Evolutionary conservation across 2,329 filamentous ascomycete species (phyloP).

Genomic region (Cryphonectria carpinicola): DNA sequence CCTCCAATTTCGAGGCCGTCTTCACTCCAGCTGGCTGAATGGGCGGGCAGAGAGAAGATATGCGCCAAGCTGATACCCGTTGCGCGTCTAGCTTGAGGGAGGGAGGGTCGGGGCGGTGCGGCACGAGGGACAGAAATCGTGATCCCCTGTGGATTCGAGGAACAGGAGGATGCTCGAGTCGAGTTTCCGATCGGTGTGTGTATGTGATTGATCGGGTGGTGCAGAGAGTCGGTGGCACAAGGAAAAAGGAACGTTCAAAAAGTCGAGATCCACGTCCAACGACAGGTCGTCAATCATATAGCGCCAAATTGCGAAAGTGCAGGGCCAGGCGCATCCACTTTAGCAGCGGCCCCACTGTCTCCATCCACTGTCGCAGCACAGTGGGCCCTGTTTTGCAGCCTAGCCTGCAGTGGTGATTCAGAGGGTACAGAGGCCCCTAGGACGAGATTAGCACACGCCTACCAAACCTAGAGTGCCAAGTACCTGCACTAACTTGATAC

Average conservation of each 20-base stretch:
- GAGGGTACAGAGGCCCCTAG: not conserved
- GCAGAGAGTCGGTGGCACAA: not conserved
- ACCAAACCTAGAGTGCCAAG: not conserved
- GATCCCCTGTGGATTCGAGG: not conserved
- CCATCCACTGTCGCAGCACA: slow-evolving; percentile 8
- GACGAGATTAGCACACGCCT: not conserved
- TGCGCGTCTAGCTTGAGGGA: slow-evolving; percentile 1
- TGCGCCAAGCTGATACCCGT: slow-evolving; percentile 6
- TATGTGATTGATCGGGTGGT: not conserved
- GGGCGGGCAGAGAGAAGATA: not conserved
- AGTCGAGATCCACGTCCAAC: not conserved
- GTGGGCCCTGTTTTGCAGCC: slow-evolving; percentile 11
- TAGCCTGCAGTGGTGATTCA: not conserved
- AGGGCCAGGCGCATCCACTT: not conserved
- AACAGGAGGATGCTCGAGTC: not conserved
- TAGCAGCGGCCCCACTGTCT: not conserved
- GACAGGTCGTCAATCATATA: slow-evolving; percentile 1
- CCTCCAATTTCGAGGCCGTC: not conserved
- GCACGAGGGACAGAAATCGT: not conserved
- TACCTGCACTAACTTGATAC: not conserved
- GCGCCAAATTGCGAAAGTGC: not conserved
- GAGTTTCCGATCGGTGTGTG: not conserved
- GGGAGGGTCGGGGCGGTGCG: not conserved
- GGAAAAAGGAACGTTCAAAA: slow-evolving; percentile 2
- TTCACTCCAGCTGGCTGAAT: not conserved